A percentile compares a stretch with the other conserved stretches of the same genome.
Conservation (phyloP, 1,284 basidiomycete genomes). For the Stygiomarasmius scandens region DNA sequence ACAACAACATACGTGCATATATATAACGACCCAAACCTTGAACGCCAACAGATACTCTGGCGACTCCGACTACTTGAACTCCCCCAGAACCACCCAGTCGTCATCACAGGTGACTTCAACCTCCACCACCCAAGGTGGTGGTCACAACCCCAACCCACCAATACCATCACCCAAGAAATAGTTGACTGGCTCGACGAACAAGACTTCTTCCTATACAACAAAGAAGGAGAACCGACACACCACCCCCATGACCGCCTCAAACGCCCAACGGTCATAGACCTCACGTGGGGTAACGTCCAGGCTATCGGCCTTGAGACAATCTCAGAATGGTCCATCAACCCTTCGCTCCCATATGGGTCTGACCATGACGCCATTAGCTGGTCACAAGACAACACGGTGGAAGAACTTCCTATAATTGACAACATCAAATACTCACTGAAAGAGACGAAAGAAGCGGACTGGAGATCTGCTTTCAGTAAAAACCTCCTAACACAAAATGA, state of each 20-base stretch:
- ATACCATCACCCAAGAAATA: slow-evolving; percentile 1
- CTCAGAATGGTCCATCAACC: slow-evolving; percentile 4
- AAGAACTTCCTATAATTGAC: background rate
- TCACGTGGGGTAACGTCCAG: background rate
- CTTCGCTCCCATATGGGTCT: background rate
- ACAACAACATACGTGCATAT: slow-evolving; percentile 1
- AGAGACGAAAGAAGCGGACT: background rate
- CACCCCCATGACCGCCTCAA: background rate
- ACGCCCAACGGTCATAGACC: slow-evolving; percentile 6
- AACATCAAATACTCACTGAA: slow-evolving; percentile 7
- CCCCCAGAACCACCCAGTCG: background rate
- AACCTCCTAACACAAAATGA: background rate
- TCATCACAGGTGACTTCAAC: slow-evolving; percentile 3
- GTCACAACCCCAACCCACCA: background rate
- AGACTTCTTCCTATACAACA: background rate
- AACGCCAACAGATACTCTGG: slow-evolving; percentile 1
- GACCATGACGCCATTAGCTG: slow-evolving; percentile 5
- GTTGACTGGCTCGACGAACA: slow-evolving; percentile 5
- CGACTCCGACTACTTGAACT: background rate
- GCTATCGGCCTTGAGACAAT: background rate
- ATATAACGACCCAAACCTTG: slow-evolving; percentile 6
- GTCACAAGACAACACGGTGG: background rate
- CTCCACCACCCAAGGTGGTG: slow-evolving; percentile 1
- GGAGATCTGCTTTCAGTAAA: background rate
- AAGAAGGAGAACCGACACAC: slow-evolving; percentile 2